These are phyloP conservation scores for Curvularia sp. DNA, from an alignment of 2,329 filamentous ascomycete genomes.

Conservation along the genomic window DNA sequence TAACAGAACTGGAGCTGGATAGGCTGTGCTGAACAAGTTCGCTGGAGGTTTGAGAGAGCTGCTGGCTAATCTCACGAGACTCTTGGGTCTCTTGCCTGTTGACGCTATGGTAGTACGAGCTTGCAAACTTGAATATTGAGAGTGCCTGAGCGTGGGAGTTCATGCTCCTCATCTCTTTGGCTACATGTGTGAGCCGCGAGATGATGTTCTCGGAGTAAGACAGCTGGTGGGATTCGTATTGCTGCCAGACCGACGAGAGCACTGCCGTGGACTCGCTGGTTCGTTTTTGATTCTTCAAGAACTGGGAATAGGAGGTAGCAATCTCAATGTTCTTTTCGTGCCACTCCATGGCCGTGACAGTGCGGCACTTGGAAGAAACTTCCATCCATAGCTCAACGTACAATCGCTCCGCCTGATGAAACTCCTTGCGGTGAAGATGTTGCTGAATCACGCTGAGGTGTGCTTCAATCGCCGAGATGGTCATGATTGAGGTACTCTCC, in stretches of 20 bases:
- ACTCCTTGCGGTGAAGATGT: constrained; percentile 43
- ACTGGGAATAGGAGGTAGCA: constrained; percentile 57
- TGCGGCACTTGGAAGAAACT: constrained; percentile 57
- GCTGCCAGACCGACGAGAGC: constrained; percentile 57
- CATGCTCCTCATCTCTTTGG: constrained; percentile 56
- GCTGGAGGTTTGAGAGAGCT: constrained; percentile 53
- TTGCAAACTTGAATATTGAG: constrained; percentile 56
- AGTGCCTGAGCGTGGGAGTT: constrained; percentile 56
- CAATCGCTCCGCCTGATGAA: constrained; percentile 52
- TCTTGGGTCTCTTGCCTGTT: constrained; percentile 48
- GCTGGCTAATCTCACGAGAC: constrained; percentile 53
- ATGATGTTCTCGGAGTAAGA: constrained; percentile 51
- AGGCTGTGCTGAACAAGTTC: constrained; percentile 53
- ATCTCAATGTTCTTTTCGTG: constrained; percentile 59
- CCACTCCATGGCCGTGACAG: constrained; percentile 54
- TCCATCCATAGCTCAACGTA: constrained; percentile 62
- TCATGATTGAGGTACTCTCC: constrained; percentile 41
- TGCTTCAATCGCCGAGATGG: constrained; percentile 46
- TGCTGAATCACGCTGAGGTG: constrained; percentile 51
- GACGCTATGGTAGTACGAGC: constrained; percentile 44
- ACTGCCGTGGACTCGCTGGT: constrained; percentile 56
- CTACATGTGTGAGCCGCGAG: constrained; percentile 50
- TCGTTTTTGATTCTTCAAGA: constrained; percentile 57
- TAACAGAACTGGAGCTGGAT: constrained; percentile 40
- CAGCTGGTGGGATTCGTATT: constrained; percentile 57